Evolutionary conservation across 2,329 filamentous ascomycete species (phyloP).

Genomic region (Paraphaeosphaeria minitans): DNA sequence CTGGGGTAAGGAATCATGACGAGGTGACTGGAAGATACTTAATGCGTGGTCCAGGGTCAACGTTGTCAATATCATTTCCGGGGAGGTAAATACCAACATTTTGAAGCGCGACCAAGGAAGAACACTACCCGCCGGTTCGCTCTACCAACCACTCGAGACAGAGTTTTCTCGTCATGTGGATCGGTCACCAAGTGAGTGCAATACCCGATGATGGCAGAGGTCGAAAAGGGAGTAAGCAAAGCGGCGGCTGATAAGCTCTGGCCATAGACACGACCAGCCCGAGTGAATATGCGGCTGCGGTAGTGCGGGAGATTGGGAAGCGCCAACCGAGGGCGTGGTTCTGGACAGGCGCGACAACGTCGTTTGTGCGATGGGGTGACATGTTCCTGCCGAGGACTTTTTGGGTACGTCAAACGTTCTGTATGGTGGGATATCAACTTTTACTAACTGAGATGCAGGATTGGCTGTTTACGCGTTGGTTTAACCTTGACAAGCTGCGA

Average conservation of each 20-base stretch:
- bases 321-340: slow-evolving; percentile 8
- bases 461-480: slow-evolving; percentile 1
- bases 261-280: slow-evolving; percentile 6
- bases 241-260: background rate
- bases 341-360: slow-evolving; percentile 11
- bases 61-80: slow-evolving; percentile 14
- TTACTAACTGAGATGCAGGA: background rate
- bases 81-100: slow-evolving; percentile 15
- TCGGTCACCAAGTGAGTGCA: background rate
- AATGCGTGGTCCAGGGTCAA: slow-evolving; percentile 9
- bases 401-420: background rate
- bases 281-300: slow-evolving; percentile 6
- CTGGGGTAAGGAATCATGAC: background rate
- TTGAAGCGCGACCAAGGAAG: slow-evolving; percentile 5
- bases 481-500: background rate
- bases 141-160: background rate
- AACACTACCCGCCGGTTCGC: slow-evolving; percentile 8
- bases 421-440: too few species aligned
- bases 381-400: slow-evolving; percentile 5
- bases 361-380: slow-evolving; percentile 9
- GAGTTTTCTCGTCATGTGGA: slow-evolving; percentile 12
- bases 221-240: too few species aligned
- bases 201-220: too few species aligned
- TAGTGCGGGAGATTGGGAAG: slow-evolving; percentile 8
- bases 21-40: background rate